These are phyloP conservation scores for Phytophthora sp. DNA, from an alignment of 352 stramenopile genomes.

Conservation along the genomic window DNA sequence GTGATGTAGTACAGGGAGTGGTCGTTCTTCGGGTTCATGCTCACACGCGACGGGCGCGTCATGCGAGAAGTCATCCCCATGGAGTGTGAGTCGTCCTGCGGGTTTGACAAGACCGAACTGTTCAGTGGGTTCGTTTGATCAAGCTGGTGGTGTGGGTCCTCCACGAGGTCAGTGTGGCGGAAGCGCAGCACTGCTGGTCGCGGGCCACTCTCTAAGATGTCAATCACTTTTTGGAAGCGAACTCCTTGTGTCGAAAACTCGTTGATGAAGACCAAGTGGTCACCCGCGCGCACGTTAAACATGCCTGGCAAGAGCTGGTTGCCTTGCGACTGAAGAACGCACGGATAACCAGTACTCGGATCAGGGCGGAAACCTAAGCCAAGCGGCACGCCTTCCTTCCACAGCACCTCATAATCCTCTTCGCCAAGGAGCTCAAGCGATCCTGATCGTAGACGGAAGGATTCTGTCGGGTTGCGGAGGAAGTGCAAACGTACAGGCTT, in stretches of 20 bases:
- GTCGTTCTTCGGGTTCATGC: constrained; percentile 84
- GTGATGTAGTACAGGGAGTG: constrained; percentile 90
- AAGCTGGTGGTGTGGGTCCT: constrained; percentile 47
- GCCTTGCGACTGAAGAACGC: constrained; percentile 78
- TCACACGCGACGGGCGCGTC: constrained; percentile 72
- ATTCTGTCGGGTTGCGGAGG: constrained; percentile 73
- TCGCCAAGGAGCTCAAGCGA: constrained; percentile 79
- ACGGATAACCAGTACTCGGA: constrained; percentile 75
- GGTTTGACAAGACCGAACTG: constrained; percentile 55
- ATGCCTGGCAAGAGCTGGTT: constrained; percentile 82
- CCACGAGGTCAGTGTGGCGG: constrained; percentile 76
- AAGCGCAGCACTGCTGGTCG: constrained; percentile 82
- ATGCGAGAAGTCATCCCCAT: constrained; percentile 72
- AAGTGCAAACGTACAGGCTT: constrained; percentile 85
- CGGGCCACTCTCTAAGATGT: constrained; percentile 83
- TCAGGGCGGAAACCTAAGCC: constrained; percentile 83
- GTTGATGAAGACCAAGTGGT: constrained; percentile 88
- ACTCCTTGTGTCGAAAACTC: constrained; percentile 85
- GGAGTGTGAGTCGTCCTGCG: constrained; percentile 71
- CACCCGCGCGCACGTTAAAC: constrained; percentile 85
- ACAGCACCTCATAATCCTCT: constrained; percentile 89
- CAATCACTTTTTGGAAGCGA: constrained; percentile 87
- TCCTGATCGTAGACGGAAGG: constrained; percentile 67
- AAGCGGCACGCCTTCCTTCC: constrained; percentile 85
- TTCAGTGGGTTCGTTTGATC: constrained; percentile 24